Evolutionary conservation across 2,329 filamentous ascomycete genomes (phyloP).

Genomic region (Pseudogymnoascus sp.): DNA sequence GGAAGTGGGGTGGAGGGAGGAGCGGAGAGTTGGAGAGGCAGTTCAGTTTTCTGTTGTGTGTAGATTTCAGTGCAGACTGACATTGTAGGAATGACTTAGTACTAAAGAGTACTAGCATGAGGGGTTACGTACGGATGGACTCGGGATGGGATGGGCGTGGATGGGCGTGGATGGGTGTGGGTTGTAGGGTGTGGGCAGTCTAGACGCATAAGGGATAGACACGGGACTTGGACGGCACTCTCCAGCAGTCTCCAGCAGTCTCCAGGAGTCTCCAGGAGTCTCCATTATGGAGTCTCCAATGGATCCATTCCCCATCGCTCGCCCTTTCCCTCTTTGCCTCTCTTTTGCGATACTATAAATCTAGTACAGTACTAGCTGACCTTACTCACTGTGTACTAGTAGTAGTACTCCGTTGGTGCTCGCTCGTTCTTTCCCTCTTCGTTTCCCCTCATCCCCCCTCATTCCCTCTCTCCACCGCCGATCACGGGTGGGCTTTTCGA

Average conservation of each 20-base stretch:
- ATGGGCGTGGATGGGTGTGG: no score
- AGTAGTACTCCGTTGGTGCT: no score
- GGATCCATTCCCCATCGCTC: background rate
- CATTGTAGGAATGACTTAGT: no score
- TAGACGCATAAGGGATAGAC: background rate
- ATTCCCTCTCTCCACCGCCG: background rate
- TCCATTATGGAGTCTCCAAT: background rate
- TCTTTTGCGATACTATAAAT: background rate
- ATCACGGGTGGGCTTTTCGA: background rate
- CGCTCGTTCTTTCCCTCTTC: background rate
- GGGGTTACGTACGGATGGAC: background rate
- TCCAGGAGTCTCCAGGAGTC: no score
- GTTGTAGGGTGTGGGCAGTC: no score
- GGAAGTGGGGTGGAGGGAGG: background rate
- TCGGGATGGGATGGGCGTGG: background rate
- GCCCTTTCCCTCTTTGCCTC: background rate
- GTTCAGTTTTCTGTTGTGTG: no score
- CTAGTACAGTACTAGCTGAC: background rate
- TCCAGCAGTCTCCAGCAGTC: no score
- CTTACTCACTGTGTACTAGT: no score
- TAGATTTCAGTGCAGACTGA: background rate
- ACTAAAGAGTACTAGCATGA: background rate
- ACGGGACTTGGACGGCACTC: background rate
- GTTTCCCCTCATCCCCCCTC: background rate
- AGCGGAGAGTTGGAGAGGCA: background rate